Conservation (phyloP, 495 filamentous ascomycete genomes). For the Xylaria nigripes region DNA sequence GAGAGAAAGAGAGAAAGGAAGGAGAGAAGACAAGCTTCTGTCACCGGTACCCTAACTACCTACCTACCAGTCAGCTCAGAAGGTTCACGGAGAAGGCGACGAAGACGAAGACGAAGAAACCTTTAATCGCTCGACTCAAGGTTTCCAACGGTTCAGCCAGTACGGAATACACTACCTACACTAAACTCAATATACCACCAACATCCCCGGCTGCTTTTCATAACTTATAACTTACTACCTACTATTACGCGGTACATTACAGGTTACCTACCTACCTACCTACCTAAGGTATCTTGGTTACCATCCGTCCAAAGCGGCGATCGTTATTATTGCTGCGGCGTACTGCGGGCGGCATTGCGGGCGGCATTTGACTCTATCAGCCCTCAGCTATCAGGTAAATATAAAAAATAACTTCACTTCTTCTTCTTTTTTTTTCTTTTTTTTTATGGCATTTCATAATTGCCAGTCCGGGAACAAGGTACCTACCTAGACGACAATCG, state of each 20-base stretch:
- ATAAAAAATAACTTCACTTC: no score
- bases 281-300: background rate
- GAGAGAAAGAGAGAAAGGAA: background rate
- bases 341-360: constrained; percentile 2
- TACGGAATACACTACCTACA: no score
- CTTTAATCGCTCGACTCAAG: background rate
- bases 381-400: constrained; percentile 17
- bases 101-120: background rate
- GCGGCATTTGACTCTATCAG: constrained; percentile 13
- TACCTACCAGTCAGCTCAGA: background rate
- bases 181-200: background rate
- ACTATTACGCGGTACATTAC: no score
- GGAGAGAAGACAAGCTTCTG: background rate
- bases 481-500: constrained; percentile 12
- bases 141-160: no score
- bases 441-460: constrained; percentile 14
- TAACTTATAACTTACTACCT: background rate
- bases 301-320: constrained; percentile 2
- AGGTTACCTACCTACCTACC: background rate
- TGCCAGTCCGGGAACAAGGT: constrained; percentile 29
- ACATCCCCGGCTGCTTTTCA: background rate
- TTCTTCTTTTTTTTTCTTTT: no score
- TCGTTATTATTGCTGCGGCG: background rate
- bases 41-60: no score
- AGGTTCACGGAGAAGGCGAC: background rate